Evolutionary conservation across 192 early-diverging fungal genomes (phyloP), one percentile per base, ranked within the genome.

Genomic region (Cetraspora pellucida): DNA sequence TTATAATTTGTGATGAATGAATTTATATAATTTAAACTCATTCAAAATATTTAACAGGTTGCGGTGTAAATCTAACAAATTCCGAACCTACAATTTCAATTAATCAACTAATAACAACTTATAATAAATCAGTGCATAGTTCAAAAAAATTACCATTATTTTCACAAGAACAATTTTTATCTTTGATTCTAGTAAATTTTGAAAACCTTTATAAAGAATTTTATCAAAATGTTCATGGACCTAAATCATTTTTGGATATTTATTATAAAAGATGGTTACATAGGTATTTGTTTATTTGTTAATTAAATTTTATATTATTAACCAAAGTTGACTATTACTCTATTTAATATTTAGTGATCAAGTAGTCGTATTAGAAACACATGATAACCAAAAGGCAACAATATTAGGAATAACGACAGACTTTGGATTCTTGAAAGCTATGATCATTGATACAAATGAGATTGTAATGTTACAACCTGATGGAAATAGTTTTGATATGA

Each of bases 401-500:
- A 94, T 99, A 72, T 78, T 85, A 7, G 96, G 97, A 0, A 88
- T 99, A 31, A 92, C 91, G 49, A 77, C 82, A 13, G 86, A 86
- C 30, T 89, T 86, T 67, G 96, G 96, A 10, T 82, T 96, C 72
- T 72, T 98, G 44, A 85, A 86, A 63, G 93, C 93, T 2, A 85
- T 89, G 13, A 90, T 85, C 30, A 79, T 90, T 2, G 46, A 77
- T 31, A 75, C 77, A 31, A 64, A 76, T 14, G 46, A 66, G 21
- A 82, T 87, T 30, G 89, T 90, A 71, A 85, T 87, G n/a, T 81
- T 99, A 46, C 95, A 97, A 82, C 97, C 97, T 7, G 97, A 97
- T 76, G 97, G 97, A 10, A 99, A 98, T 81, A 92, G 90, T 44
- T 99, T 99, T 82, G 97, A 99, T 81, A 97, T 99, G 95, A 88